A percentile compares a stretch with the other conserved stretches of the same genome.
phyloP scores from a whole-genome alignment of 768 basidiomycete species.

The Tulasnella calospora region DNA sequence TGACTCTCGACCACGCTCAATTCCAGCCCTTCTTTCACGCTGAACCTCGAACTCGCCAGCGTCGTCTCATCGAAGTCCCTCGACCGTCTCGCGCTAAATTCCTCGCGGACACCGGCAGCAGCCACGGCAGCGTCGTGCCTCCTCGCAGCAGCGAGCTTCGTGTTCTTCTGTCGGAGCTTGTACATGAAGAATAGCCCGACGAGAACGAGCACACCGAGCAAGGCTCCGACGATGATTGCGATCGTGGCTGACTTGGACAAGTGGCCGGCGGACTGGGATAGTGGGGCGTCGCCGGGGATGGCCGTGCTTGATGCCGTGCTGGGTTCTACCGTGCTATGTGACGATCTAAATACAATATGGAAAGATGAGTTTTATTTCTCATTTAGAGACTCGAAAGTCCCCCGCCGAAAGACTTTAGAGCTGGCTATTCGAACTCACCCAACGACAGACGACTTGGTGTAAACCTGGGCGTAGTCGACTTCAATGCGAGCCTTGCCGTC shows the following conservation, averaged over 20 bases:
- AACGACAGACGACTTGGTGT: not conserved
- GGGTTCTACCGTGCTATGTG: not conserved
- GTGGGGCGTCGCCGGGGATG: not conserved
- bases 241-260: conserved; percentile 5
- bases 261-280: not conserved
- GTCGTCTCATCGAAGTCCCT: not conserved
- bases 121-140: not conserved
- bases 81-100: not conserved
- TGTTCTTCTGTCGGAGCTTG: not conserved
- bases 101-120: not conserved
- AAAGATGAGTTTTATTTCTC: not conserved
- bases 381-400: not conserved
- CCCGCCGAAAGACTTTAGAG: no score
- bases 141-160: not conserved
- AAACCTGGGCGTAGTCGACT: conserved; percentile 11
- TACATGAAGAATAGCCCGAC: not conserved
- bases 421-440: not conserved
- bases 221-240: not conserved
- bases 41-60: not conserved
- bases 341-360: not conserved
- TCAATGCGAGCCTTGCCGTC: conserved; percentile 9
- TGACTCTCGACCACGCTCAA: not conserved
- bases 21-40: not conserved
- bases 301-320: not conserved
- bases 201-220: not conserved